Evolutionary conservation across 495 filamentous ascomycete genomes (phyloP).

Genomic region (Aspergillus funiculosus): DNA sequence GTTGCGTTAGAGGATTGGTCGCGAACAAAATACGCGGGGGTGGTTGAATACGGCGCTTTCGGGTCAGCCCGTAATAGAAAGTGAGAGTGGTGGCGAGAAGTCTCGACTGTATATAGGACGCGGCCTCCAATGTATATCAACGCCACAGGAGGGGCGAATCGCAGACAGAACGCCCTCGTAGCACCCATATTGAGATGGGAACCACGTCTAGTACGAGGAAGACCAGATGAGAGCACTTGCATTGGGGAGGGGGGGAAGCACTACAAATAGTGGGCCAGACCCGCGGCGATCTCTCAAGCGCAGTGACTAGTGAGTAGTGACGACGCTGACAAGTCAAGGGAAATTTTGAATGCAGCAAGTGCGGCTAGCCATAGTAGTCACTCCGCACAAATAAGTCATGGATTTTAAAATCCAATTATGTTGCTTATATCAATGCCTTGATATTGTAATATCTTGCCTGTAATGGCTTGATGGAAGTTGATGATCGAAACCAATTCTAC

Average conservation of each 20-base stretch:
- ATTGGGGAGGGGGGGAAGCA: too few species aligned
- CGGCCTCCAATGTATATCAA: slow-evolving; percentile 27
- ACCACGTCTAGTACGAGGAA: slow-evolving; percentile 50
- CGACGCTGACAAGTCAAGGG: too few species aligned
- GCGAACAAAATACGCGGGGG: slow-evolving; percentile 9
- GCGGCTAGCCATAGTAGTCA: too few species aligned
- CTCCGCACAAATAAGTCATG: too few species aligned
- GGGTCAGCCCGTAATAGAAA: slow-evolving; percentile 16
- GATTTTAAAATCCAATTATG: too few species aligned
- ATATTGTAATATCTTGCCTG: too few species aligned
- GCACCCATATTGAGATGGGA: slow-evolving; percentile 29
- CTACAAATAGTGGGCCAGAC: slow-evolving; percentile 21
- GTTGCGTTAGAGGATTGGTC: slow-evolving; percentile 11
- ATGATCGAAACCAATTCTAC: too few species aligned
- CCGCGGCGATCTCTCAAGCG: slow-evolving; percentile 13
- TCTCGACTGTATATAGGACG: slow-evolving; percentile 24
- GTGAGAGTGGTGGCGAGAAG: slow-evolving; percentile 19
- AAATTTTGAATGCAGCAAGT: too few species aligned
- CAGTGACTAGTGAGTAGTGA: too few species aligned
- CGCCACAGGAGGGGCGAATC: slow-evolving; percentile 36
- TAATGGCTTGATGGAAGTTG: too few species aligned
- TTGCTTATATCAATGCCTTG: too few species aligned
- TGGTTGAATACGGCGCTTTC: slow-evolving; percentile 24
- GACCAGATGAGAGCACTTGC: slow-evolving; percentile 49
- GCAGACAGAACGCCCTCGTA: slow-evolving; percentile 28